Evolutionary conservation across 1,284 basidiomycete genomes (phyloP), one percentile per base, ranked within the genome.

Genomic region (Coniferiporia weirii): DNA sequence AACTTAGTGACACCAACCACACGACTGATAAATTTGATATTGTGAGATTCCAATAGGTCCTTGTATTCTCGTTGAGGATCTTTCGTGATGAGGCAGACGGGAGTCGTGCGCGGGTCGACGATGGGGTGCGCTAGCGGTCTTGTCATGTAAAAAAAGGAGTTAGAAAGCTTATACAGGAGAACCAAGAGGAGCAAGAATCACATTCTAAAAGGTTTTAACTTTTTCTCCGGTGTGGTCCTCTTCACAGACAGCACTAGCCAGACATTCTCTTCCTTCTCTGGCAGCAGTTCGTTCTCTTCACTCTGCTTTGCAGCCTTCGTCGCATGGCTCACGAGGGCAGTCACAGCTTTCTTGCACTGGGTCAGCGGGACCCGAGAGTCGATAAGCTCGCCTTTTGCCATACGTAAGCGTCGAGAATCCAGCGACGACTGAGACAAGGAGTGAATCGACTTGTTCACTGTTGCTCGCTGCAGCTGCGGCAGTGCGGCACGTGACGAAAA

Each of bases 51-150:
- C 22, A 99, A 78, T 17, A 97, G 82, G 71, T 97, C 93, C 74
- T 98, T 98, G 81, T 97, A 98, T 70, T 94, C 82, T 57, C 96
- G 77, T 70, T 98, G 96, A 7, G 97, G 96, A 72, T 97, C 93
- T 74, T 98, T 98, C 55, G 89, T 90, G 71, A 99, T 87, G 56
- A 99, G 79, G 71, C 95, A 98, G 53, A 98, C 81, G 13, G 87
- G 75, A 3, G 85, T 85, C 9, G 81, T 83, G 57, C 87, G 84
- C 13, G 87, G 94, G 76, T 90, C 93, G 68, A 91, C 83, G 62
- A 92, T 76, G 1, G 95, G 88, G 72, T 96, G 81, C 45, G 82
- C 84, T 51, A 98, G 79, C 27, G 89, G 84, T 63, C 91, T 94
- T 64, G 43, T 17, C 36, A 59, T 3, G 65, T 54, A 53, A 61